phyloP scores from a whole-genome alignment of 306 rosid genomes.

The Casuarina equisetifolia region DNA sequence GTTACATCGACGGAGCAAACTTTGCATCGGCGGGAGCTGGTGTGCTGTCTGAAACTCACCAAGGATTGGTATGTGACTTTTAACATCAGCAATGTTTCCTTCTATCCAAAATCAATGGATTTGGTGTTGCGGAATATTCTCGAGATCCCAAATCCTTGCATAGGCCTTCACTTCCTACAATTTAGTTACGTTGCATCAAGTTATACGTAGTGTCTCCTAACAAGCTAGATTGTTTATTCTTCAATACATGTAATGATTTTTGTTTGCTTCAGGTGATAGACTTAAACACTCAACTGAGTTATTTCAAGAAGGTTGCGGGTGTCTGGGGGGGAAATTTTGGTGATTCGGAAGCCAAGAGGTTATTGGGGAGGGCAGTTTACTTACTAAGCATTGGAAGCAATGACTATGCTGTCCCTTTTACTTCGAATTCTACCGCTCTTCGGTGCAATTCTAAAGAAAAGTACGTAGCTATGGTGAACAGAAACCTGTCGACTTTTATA shows the following conservation, averaged over 20 bases:
- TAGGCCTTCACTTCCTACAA: background rate
- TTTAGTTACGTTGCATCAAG: too few relatives aligned
- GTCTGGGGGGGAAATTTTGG: conserved; percentile 19
- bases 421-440: conserved; percentile 7
- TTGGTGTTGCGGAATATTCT: too few relatives aligned
- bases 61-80: conserved; percentile 32
- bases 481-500: conserved; percentile 32
- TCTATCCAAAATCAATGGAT: too few relatives aligned
- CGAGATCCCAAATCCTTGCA: background rate
- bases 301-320: conserved; percentile 23
- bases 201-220: too few relatives aligned
- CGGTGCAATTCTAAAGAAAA: background rate
- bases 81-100: background rate
- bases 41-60: conserved; percentile 42
- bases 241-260: conserved; percentile 9
- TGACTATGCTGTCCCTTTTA: conserved; percentile 23
- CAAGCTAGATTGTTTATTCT: background rate
- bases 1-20: conserved; percentile 43
- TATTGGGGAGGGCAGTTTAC: conserved; percentile 34
- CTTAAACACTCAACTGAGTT: conserved; percentile 23
- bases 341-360: conserved; percentile 15
- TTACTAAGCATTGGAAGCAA: conserved; percentile 31
- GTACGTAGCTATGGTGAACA: conserved; percentile 32
- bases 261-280: conserved; percentile 28
- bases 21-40: conserved; percentile 70